Evolutionary conservation across 1,139 yeast genomes (phyloP), one percentile per base, ranked within the genome.

Genomic region (Protomyces macrosporus): DNA sequence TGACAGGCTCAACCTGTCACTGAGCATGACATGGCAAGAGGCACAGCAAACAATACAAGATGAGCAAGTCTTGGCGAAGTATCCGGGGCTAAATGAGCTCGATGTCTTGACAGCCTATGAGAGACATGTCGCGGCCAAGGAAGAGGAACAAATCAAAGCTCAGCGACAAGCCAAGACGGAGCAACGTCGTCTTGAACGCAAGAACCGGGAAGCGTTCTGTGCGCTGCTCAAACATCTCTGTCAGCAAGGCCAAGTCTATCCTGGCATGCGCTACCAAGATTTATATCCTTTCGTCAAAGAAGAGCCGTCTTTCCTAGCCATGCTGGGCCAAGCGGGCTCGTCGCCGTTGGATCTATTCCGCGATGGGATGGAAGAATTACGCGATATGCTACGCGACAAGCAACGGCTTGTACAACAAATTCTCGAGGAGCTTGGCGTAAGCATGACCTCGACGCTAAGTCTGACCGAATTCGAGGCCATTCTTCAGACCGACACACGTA

Each of bases 311-410:
- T 90, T 87, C 71, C 72, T 81, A 14, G 84, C 81, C 32, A 70
- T 90, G 52, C 80, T 90, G 66, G 96, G 96, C 0, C 80, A 91
- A 65, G 79, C 83, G 53, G 97, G 97, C 0, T 90, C 97, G 0
- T 80, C 85, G 0, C 88, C 96, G 0, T 72, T 87, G 45, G 96
- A 90, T 67, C 75, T 89, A 53, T 89, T 88, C 70, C 82, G 90
- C 84, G 97, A 91, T 72, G 72, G 82, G 0, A 80, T 87, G 1
- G 91, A 87, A 69, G 86, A 83, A 63, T 83, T 84, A 70, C 79
- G 80, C 40, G 82, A 85, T 65, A 72, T 79, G 2, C 71, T 87
- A 54, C 81, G 81, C 67, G 82, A 84, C 32, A 84, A 85, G 70
- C 82, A 82, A 64, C 90, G 86, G 64, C 73, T 85, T 57, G 81